Evolutionary conservation across 352 stramenopile species (phyloP), one percentile per base, ranked within the genome.

Genomic region (Peronospora destructor): DNA sequence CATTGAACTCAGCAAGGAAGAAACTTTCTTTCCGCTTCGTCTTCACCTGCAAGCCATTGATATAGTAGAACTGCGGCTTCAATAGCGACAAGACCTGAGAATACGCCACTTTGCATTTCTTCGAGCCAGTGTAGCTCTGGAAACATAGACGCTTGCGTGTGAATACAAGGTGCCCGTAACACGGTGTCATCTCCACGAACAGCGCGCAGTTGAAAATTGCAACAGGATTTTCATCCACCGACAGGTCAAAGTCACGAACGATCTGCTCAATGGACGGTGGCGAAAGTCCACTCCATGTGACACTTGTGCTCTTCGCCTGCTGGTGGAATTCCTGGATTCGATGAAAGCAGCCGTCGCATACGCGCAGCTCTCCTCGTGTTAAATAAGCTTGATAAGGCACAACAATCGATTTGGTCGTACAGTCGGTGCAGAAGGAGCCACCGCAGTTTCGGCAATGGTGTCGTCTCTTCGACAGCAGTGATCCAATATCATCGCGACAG

Each of bases 31-130:
- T 76, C 28, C 59, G 49, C 30, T 76, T 76, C 4, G 71, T 84
- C 50, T 85, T 87, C 49, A 91, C 61, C 38, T 91, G 76, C 19
- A 91, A 50, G 0, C 76, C 79, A 43, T 87, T 91, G 53, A 91
- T 88, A 54, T 87, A 91, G 59, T 91, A 87, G 38, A 91, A 88
- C 59, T 85, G 71, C 8, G 79, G 79, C 54, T 91, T 87, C 37
- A 88, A 45, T n/a, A 91, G 61, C 45, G 72, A 78, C 17, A 75
- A 45, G 14, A 91, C 65, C 36, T 80, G 63, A 0, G 65, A 65
- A 35, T 82, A 91, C 49, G 72, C 45, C 11, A 91, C 62, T 50
- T 81, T 84, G 49, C 77, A 56, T n/a, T 56, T 67, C 30, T 73
- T 71, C 1, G 61, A 54, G 32, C 64, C 53, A 1, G 28, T 37